Evolutionary conservation across 2,329 filamentous ascomycete genomes (phyloP).

Genomic region (Magnaporthiopsis incrustans): DNA sequence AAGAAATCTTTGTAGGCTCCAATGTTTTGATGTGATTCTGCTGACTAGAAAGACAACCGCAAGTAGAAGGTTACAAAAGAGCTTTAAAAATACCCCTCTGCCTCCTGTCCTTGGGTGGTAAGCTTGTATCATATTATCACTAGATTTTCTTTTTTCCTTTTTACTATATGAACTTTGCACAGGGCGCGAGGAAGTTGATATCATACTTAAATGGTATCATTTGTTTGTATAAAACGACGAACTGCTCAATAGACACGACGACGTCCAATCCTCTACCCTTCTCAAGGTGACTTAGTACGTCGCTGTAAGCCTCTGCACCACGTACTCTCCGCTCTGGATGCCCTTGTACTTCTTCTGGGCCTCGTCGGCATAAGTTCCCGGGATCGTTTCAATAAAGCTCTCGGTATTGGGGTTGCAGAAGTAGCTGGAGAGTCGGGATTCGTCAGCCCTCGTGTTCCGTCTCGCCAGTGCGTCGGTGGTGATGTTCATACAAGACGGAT

Average conservation of each 20-base stretch:
- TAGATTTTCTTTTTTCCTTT: too few species aligned
- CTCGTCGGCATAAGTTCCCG: slow-evolving; percentile 60
- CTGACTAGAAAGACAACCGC: too few species aligned
- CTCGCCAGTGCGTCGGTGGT: not conserved
- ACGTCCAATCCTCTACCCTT: not conserved
- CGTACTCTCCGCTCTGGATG: slow-evolving; percentile 73
- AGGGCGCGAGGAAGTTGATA: too few species aligned
- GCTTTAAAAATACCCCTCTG: too few species aligned
- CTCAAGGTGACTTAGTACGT: slow-evolving; percentile 48
- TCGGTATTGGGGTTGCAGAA: slow-evolving; percentile 85
- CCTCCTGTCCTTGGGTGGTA: too few species aligned
- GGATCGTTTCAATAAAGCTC: slow-evolving; percentile 68
- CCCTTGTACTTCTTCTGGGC: slow-evolving; percentile 69
- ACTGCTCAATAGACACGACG: not conserved
- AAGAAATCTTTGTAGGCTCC: too few species aligned
- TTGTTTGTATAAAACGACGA: too few species aligned
- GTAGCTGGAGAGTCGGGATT: slow-evolving; percentile 41
- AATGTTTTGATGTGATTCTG: too few species aligned
- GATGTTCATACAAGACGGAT: not conserved
- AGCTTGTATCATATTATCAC: too few species aligned
- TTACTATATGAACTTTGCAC: too few species aligned
- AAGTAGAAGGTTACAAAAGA: too few species aligned
- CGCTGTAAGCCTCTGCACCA: slow-evolving; percentile 67
- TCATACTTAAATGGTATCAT: too few species aligned
- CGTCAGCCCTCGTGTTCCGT: not conserved